Base-by-base conservation (phyloP, 2,329 filamentous ascomycete genomes). In the Fusarium sp. region DNA sequence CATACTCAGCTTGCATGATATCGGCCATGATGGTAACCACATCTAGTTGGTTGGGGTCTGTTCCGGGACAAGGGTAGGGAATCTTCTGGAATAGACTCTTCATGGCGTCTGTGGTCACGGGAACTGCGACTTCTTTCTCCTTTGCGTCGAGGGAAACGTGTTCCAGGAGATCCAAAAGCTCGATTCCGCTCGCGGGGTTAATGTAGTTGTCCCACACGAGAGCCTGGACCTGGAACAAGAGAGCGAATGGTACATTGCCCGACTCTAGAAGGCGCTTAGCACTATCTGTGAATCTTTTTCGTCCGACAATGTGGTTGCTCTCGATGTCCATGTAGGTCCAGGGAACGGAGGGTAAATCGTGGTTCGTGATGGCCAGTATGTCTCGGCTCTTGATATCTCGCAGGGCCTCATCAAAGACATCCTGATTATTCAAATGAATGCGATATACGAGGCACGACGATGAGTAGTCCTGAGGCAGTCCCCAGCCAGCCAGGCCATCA, bases 131-230 rank as follows among this genome's bases (percentile, higher is more conserved):
- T 10, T 54, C 61, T 11, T 43, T 71, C 47, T 42, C 69, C 45
- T 36, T 70, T 17, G 53, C 73, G 37, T 42, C 68, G 2, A 23
- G 14, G 4, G 74, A 73, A 0, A 78, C 61, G 0, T 61, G 36
- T 4, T 73, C 69, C 2, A 89, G 75, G 2, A 76, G 61, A 0
- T 75, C 69, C 2, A 86, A 71, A 6, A 91, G 68, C 1, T 70
- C 58, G 0, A 77, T 42, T 0, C 86, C 83, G 1, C 76, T 82
- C 0, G 69, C 65, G 0, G 89, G 88, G 11, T 84, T 77, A 1
- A 92, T 77, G 50, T 83, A 85, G 19, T 84, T 85, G 63, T 90
- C 89, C 66, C 81, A 79, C 1, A 87, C 84, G 6, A 93, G 74
- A 14, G 80, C 82, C 46, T 89, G 82, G 6, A 91, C 75, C 63